Conservation (phyloP, 305 asterid species). For the Fraxinus ornus region DNA sequence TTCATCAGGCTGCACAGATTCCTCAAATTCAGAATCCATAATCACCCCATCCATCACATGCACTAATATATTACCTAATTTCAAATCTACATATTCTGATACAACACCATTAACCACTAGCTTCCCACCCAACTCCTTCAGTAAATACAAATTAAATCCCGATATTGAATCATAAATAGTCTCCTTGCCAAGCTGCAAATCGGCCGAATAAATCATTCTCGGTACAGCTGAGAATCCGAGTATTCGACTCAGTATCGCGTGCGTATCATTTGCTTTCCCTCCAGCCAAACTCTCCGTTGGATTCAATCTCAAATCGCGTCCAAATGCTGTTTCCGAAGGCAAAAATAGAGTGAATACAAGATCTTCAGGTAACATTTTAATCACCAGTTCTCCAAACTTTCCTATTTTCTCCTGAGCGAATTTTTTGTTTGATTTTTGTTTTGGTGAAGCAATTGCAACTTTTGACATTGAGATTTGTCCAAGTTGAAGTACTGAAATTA, state of each 20-base stretch:
- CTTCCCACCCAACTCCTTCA: constrained; percentile 44
- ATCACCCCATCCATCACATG: constrained; percentile 67
- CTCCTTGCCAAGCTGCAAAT: constrained; percentile 47
- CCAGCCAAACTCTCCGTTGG: constrained; percentile 41
- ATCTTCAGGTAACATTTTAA: constrained; percentile 76
- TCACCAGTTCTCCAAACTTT: constrained; percentile 53
- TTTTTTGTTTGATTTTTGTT: background rate
- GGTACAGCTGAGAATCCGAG: constrained; percentile 76
- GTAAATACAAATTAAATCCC: constrained; percentile 51
- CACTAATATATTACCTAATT: constrained; percentile 39
- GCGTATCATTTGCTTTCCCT: constrained; percentile 34
- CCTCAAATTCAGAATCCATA: constrained; percentile 68
- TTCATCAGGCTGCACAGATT: constrained; percentile 38
- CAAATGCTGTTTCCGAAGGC: constrained; percentile 64
- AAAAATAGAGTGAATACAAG: constrained; percentile 76
- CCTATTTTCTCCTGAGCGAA: constrained; percentile 37
- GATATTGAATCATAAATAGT: constrained; percentile 52
- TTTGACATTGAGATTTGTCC: constrained; percentile 27
- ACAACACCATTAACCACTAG: constrained; percentile 57
- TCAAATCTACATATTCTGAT: constrained; percentile 39
- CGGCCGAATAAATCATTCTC: constrained; percentile 41
- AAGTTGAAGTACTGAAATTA: constrained; percentile 46
- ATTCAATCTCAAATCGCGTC: constrained; percentile 27
- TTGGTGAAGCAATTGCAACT: constrained; percentile 17
- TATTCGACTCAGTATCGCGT: constrained; percentile 72